Evolutionary conservation across 1,284 basidiomycete species (phyloP).

Genomic region (Boletus smithii): DNA sequence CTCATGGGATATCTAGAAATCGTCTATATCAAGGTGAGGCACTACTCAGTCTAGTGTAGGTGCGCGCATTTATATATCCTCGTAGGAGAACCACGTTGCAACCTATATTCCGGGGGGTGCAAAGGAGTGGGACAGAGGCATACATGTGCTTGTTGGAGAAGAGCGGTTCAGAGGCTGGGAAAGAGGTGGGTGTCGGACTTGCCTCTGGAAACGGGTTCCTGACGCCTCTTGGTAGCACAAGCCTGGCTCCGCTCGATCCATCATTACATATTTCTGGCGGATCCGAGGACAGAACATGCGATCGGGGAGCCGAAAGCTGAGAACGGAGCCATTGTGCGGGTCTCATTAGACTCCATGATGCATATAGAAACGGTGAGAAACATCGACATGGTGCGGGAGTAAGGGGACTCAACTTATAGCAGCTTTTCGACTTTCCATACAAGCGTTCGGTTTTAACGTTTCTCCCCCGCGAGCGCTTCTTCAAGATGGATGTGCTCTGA

Average conservation of each 20-base stretch:
- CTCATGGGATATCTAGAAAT: constrained; percentile 53
- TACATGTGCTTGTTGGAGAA: constrained; percentile 50
- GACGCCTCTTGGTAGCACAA: constrained; percentile 34
- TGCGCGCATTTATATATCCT: not conserved
- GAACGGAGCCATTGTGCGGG: constrained; percentile 37
- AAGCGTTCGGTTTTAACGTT: constrained; percentile 31
- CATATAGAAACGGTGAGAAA: constrained; percentile 35
- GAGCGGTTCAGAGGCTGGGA: constrained; percentile 44
- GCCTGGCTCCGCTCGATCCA: constrained; percentile 45
- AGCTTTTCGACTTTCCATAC: constrained; percentile 37
- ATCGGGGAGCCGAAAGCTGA: constrained; percentile 45
- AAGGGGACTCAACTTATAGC: not conserved
- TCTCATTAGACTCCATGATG: constrained; percentile 32
- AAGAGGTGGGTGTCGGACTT: constrained; percentile 32
- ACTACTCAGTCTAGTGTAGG: too few species aligned
- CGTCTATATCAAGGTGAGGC: constrained; percentile 46
- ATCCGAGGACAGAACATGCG: constrained; percentile 45
- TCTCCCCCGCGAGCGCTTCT: constrained; percentile 32
- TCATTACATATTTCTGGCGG: constrained; percentile 49
- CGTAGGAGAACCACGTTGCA: constrained; percentile 43
- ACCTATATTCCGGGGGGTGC: constrained; percentile 40
- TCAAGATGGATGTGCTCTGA: constrained; percentile 30
- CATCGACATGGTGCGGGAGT: not conserved
- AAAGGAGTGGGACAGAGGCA: constrained; percentile 50
- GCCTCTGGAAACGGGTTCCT: not conserved